These are phyloP conservation scores for Escovopsis sp. DNA, from an alignment of 2,329 filamentous ascomycete species.

Conservation along the genomic window DNA sequence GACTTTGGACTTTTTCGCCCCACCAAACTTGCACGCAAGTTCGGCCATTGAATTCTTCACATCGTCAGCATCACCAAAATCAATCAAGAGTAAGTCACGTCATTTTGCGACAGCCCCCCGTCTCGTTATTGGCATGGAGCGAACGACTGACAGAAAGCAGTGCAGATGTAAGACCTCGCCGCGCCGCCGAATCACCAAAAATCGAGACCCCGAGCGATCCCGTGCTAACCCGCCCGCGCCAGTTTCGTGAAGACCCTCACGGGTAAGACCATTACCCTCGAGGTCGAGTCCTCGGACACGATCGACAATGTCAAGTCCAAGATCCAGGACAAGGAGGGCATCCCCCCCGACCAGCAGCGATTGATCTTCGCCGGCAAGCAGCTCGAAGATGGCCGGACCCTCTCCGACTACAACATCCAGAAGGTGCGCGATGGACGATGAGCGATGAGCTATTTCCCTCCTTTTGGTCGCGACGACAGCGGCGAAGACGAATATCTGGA, in stretches of 20 bases:
- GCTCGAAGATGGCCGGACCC: conserved; percentile 97
- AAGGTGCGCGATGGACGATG: conserved; percentile 49
- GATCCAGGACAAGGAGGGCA: conserved; percentile 97
- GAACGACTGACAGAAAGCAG: conserved; percentile 41
- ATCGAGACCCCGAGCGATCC: conserved; percentile 9
- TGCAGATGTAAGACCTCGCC: conserved; percentile 68
- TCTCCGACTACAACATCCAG: conserved; percentile 99
- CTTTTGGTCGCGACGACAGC: neutral
- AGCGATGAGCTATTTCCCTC: neutral
- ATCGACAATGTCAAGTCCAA: conserved; percentile 99
- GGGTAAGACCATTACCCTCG: conserved; percentile 99
- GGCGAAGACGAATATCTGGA: neutral
- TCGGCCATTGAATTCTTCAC: conserved; percentile 22
- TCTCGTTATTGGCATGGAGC: neutral
- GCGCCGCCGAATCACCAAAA: conserved; percentile 8
- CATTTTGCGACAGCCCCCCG: neutral
- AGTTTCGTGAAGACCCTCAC: conserved; percentile 82
- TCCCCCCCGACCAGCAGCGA: conserved; percentile 97
- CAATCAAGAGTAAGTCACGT: conserved; percentile 43
- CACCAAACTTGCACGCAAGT: conserved; percentile 30
- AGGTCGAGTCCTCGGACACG: conserved; percentile 99
- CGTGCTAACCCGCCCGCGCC: conserved; percentile 37
- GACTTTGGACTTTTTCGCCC: conserved; percentile 16
- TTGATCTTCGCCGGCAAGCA: conserved; percentile 99
- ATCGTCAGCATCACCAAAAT: conserved; percentile 35